Evolutionary conservation across 805 yeast genomes (phyloP), one percentile per base, ranked within the genome.

Genomic region (Saccharomycodes ludwigii): DNA sequence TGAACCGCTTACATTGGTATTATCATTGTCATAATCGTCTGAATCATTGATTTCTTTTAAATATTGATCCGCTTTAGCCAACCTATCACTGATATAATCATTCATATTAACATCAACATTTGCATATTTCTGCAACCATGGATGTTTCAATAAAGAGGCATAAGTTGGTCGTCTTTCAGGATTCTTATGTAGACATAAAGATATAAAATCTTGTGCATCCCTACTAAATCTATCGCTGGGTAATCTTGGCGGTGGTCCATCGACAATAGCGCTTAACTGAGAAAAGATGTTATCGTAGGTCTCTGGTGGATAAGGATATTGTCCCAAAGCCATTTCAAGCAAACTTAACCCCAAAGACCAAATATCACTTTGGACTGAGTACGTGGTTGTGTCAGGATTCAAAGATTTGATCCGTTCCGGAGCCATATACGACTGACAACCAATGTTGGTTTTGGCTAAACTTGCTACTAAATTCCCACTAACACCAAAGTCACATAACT

Each of bases 351-450:
- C 98, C 27, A 88, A 58, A 0, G 95, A 84, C 98, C 98, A 88
- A 38, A 88, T 73, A 56, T 88, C 98, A 7, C 94, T 77, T 49
- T 88, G 96, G 3, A 85, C 95, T 2, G 95, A 75, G 56, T 88
- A 88, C 0, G 91, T 73, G 6, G 71, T 65, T 42, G 74, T 86
- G 48, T 79, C 85, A 2, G 85, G 88, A 40, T 62, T 74, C 38
- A 68, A 46, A 1, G 81, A 71, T 48, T 76, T 75, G 44, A 91
- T 91, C 48, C 98, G 70, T 52, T 88, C 98, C 1, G 98, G 98
- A 1, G 97, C 97, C 97, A 91, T 91, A 56, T 88, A 88, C 1
- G 94, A 80, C 58, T 91, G 98, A 57, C 98, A 88, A 4, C 98
- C 98, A 42, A 88, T 84, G 46, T 91, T 88, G 0, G 98, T 88